A percentile compares a stretch with the other conserved stretches of the same genome.
Evolutionary conservation across 1,139 yeast species (phyloP).

Genomic region (Barnettozyma hawaiiensis): DNA sequence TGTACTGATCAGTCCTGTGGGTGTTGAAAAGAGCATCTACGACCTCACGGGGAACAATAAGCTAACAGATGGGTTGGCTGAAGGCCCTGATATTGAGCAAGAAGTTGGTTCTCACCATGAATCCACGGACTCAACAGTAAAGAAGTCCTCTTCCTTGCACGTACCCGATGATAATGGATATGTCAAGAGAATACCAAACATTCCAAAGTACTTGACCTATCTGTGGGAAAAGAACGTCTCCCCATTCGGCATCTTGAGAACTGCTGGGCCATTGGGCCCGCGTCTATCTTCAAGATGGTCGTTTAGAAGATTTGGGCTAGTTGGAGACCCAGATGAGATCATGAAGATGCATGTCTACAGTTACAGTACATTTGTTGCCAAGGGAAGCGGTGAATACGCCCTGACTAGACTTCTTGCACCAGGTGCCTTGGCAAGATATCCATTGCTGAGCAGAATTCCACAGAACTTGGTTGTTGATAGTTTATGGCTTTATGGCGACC

Average conservation of each 20-base stretch:
- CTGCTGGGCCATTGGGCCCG: slow-evolving; percentile 57
- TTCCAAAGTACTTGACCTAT: slow-evolving; percentile 19
- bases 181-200: slow-evolving; percentile 23
- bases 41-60: slow-evolving; percentile 31
- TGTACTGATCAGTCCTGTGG: slow-evolving; percentile 84
- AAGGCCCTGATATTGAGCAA: slow-evolving; percentile 38
- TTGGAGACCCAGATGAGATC: slow-evolving; percentile 20
- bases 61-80: slow-evolving; percentile 11
- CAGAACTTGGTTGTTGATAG: slow-evolving; percentile 40
- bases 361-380: slow-evolving; percentile 53
- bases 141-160: slow-evolving; percentile 20
- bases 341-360: slow-evolving; percentile 45
- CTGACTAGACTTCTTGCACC: slow-evolving; percentile 63
- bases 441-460: slow-evolving; percentile 62
- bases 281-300: slow-evolving; percentile 51
- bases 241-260: slow-evolving; percentile 45
- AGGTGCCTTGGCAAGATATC: slow-evolving; percentile 70
- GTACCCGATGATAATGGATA: slow-evolving; percentile 25
- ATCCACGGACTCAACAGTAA: slow-evolving; percentile 17
- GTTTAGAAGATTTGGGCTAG: slow-evolving; percentile 39
- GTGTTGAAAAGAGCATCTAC: slow-evolving; percentile 70
- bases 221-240: slow-evolving; percentile 29
- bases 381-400: slow-evolving; percentile 62
- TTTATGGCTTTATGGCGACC: slow-evolving; percentile 71
- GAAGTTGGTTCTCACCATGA: slow-evolving; percentile 24